Percentiles rank a stretch among this genome's conserved stretches.
phyloP scores from a whole-genome alignment of 164 flowering plant genomes.

The Nymphaea colorata region DNA sequence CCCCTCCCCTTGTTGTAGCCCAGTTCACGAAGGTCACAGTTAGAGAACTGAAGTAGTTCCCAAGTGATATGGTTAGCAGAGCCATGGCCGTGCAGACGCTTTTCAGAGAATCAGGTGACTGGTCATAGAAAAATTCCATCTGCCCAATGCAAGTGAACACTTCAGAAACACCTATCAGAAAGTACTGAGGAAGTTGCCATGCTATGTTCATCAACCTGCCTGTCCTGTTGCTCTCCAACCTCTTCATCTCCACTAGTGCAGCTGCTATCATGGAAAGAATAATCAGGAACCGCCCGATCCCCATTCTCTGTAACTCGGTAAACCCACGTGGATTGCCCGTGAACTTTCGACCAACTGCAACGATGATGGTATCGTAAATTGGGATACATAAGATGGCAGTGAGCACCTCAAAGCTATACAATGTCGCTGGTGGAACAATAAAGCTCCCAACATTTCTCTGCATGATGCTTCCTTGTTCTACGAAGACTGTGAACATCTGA shows the following conservation, averaged over 20 bases:
- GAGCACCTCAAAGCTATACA: constrained; percentile 3
- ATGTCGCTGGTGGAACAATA: constrained; percentile 6
- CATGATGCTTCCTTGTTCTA: constrained; percentile 7
- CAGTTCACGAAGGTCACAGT: constrained; percentile 26
- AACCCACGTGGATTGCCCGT: constrained; percentile 2
- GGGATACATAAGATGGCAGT: constrained; percentile 5
- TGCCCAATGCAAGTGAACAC: constrained; percentile 45
- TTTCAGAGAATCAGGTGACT: constrained; percentile 47
- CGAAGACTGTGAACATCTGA: constrained; percentile 12
- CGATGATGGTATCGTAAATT: constrained; percentile 1
- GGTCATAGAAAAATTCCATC: constrained; percentile 45
- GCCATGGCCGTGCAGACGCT: constrained; percentile 40
- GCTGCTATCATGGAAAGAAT: constrained; percentile 6
- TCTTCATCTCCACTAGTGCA: constrained; percentile 8
- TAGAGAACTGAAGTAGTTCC: constrained; percentile 33
- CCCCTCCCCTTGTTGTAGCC: constrained; percentile 18
- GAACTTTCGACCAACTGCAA: background rate
- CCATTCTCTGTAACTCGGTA: constrained; percentile 10
- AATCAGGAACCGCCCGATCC: constrained; percentile 7
- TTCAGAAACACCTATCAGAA: constrained; percentile 35
- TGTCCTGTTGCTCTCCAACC: constrained; percentile 2
- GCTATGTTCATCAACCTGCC: constrained; percentile 19
- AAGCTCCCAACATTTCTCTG: constrained; percentile 3
- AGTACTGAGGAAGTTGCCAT: constrained; percentile 55
- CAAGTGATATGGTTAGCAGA: constrained; percentile 32